Conservation (phyloP, 2,329 filamentous ascomycete species). For the Claviceps digitariae region DNA sequence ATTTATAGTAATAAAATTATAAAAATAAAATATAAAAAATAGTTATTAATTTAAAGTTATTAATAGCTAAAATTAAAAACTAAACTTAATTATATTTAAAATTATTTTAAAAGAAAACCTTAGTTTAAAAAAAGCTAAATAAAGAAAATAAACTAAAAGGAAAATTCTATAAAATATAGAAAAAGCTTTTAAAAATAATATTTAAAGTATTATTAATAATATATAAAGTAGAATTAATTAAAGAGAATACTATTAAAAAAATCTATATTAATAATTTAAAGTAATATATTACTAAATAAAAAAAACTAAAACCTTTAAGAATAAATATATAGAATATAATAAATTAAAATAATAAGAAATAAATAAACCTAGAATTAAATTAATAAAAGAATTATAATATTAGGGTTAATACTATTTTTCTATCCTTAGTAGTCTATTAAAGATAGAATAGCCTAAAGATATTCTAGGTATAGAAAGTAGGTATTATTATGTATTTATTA, state of each 20-base stretch:
- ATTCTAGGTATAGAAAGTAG: no score
- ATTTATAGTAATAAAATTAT: background rate
- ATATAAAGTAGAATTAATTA: background rate
- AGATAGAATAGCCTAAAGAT: fast-evolving
- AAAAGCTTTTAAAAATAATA: background rate
- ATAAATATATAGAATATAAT: background rate
- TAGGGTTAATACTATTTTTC: background rate
- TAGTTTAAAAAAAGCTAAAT: background rate
- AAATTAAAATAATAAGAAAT: background rate
- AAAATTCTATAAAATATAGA: background rate
- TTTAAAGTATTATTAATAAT: background rate
- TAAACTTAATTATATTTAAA: background rate
- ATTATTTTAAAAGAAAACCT: background rate
- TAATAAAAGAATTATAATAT: background rate
- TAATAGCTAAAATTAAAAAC: no score
- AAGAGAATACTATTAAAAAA: fast-evolving
- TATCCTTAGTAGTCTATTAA: background rate
- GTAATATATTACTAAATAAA: background rate
- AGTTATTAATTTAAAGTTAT: background rate
- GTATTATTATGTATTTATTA: no score
- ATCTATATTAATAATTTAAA: background rate
- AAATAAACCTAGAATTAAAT: background rate
- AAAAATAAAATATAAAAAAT: background rate
- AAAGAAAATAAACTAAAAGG: background rate
- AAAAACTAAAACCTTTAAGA: background rate